Evolutionary conservation across 1,139 yeast species (phyloP), one percentile per base, ranked within the genome.

Genomic region (Diutina scorzettiae): DNA sequence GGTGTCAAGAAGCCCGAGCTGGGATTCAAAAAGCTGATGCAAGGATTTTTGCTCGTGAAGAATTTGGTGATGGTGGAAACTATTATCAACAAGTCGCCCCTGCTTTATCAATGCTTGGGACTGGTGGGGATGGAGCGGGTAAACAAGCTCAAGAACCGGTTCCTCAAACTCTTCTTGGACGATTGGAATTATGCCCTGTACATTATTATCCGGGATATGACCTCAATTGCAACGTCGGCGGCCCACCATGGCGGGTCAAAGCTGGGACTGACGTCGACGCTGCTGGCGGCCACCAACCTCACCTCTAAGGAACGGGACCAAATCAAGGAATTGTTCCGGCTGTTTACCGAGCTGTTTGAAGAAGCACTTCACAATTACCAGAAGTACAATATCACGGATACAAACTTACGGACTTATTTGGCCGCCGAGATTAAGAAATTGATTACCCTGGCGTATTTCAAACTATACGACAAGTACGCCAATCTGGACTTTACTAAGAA

Each of bases 101-200:
- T 59, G 32, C 56, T 34, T n/a, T 34, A 64, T 47, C 65, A 63
- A 36, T 68, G 79, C 21, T 59, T 87, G 41, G 87, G 89, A 1
- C 58, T 64, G n/a, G 56, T 67, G 4, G 95, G 96, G 0, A 58
- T 66, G 31, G 81, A 76, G 43, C 63, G 96, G 46, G 57, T 87
- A 16, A 81, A 73, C 41, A 76, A 78, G 51, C 60, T 86, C 49
- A 78, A 81, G 54, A 87, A 84, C 54, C 69, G 87, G 47, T 86
- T 82, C 42, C 64, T 84, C 52, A 84, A 82, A 53, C 64, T 79
- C 49, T 85, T 87, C 56, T 69, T 87, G 46, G 78, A 81, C 19
- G 91, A 81, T 51, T 89, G 96, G 96, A 81, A 83, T 51, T 71
- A 71, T 48, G 78, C 86, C 20, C 87, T 95, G 5, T 71, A 81